Evolutionary conservation across 2,329 filamentous ascomycete genomes (phyloP), one percentile per base, ranked within the genome.

Genomic region (Aspergillus hortae): DNA sequence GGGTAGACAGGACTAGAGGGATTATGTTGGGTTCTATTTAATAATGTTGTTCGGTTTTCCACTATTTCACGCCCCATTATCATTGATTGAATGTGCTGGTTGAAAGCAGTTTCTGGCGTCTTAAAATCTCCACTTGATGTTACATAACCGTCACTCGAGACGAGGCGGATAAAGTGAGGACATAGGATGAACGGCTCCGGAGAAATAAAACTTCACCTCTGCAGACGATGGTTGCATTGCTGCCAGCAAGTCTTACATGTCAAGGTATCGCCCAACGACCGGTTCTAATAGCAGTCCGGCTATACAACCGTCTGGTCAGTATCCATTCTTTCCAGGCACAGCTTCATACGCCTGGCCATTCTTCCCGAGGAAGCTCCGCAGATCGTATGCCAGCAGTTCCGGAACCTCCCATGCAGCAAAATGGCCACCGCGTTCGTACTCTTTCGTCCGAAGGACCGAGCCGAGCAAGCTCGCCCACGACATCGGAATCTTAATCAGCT

Each of bases 1-100:
- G 85, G 92, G 92, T 70, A 86, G 92, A 80, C 92, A 97, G 79
- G 92, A 97, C 74, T 92, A 90, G 66, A 66, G 42, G 45, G 38
- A 48, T 54, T 49, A 51, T 44, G 49, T 54, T 56, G 51, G 51
- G 51, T 42, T 42, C 15, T 19, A 19, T 42, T 42, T 42, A 19
- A 42, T 42, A 42, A 42, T 42, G 40, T 42, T 42, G 19, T 23
- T 21, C 40, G 40, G 40, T 42, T 51, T 64, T 63, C 59, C 54
- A 58, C 54, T 58, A 56, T 57, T 55, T 45, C 45, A 56, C 46
- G 48, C 49, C 44, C 49, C 55, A 56, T 50, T 50, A 40, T 49
- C 52, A 49, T 45, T 52, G 52, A 50, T 53, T 42, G 41, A 57
- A 55, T 43, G 44, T 56, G 54, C 51, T 47, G 47, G 52, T 48